phyloP scores from a whole-genome alignment of 2,329 filamentous ascomycete genomes.

The Trichophyton benhamiae region DNA sequence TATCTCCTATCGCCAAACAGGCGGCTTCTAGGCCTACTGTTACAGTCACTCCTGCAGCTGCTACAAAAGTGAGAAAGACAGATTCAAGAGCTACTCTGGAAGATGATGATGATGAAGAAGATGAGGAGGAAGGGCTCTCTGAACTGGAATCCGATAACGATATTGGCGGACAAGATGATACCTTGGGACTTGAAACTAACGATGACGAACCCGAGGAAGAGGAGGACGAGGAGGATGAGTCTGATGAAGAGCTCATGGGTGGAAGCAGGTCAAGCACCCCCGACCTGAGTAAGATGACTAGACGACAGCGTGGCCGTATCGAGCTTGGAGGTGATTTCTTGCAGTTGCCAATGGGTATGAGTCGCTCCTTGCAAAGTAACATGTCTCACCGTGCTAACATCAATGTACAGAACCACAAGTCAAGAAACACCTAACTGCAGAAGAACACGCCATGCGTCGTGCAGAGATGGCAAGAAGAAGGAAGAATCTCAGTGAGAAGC shows the following conservation, averaged over 20 bases:
- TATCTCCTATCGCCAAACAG: conserved; percentile 26
- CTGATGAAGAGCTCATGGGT: conserved; percentile 34
- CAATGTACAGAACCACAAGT: conserved; percentile 48
- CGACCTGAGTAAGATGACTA: conserved; percentile 55
- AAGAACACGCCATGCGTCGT: conserved; percentile 60
- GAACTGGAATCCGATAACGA: conserved; percentile 35
- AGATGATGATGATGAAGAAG: conserved; percentile 37
- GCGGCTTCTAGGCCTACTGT: conserved; percentile 25
- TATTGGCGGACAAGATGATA: conserved; percentile 26
- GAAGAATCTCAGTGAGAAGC: conserved; percentile 63
- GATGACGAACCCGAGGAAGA: conserved; percentile 31
- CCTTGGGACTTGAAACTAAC: conserved; percentile 26
- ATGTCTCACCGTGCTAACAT: not conserved
- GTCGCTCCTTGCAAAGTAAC: not conserved
- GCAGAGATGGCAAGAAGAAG: conserved; percentile 61
- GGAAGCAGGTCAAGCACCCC: conserved; percentile 47
- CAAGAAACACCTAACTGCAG: conserved; percentile 59
- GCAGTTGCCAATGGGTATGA: conserved; percentile 44
- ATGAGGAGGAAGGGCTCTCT: conserved; percentile 39
- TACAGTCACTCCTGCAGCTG: conserved; percentile 24
- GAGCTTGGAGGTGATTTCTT: conserved; percentile 42
- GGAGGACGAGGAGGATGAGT: conserved; percentile 31
- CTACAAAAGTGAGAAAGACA: conserved; percentile 31
- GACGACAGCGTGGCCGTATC: conserved; percentile 51
- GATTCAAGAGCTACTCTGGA: conserved; percentile 38